Evolutionary conservation across 148 eudicot genomes (phyloP).

Genomic region (Linanthus parryae): DNA sequence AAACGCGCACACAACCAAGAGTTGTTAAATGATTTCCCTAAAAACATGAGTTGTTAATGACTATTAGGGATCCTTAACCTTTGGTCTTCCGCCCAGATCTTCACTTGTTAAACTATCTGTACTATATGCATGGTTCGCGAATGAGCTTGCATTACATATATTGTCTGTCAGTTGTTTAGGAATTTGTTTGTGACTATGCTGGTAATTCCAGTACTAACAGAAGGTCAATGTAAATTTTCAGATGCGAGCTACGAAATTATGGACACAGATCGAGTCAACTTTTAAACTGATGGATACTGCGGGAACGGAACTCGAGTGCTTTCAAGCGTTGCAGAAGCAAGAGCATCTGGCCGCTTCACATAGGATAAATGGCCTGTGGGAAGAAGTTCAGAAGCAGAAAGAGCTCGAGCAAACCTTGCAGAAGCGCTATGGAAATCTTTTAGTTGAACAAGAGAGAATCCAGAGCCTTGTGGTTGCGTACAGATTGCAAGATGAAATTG

Average conservation of each 20-base stretch:
- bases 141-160: too few relatives aligned
- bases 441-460: slow-evolving; percentile 47
- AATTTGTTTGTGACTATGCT: too few relatives aligned
- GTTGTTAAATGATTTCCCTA: too few relatives aligned
- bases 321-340: slow-evolving; percentile 80
- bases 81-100: too few relatives aligned
- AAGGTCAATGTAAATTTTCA: slow-evolving; percentile 20
- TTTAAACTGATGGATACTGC: slow-evolving; percentile 95
- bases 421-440: slow-evolving; percentile 68
- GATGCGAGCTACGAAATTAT: slow-evolving; percentile 71
- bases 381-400: slow-evolving; percentile 94
- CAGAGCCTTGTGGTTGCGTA: slow-evolving; percentile 39
- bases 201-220: too few relatives aligned
- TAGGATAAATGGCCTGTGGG: slow-evolving; percentile 84
- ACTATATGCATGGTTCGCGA: too few relatives aligned
- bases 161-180: too few relatives aligned
- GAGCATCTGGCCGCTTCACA: slow-evolving; percentile 76
- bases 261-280: slow-evolving; percentile 79
- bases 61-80: too few relatives aligned
- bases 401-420: slow-evolving; percentile 78
- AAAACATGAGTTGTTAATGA: too few relatives aligned
- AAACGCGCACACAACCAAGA: too few relatives aligned
- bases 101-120: too few relatives aligned
- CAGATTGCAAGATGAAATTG: slow-evolving; percentile 44
- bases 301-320: slow-evolving; percentile 90